Conservation (phyloP, 345 rosid genomes). For the Reutealis trisperma region DNA sequence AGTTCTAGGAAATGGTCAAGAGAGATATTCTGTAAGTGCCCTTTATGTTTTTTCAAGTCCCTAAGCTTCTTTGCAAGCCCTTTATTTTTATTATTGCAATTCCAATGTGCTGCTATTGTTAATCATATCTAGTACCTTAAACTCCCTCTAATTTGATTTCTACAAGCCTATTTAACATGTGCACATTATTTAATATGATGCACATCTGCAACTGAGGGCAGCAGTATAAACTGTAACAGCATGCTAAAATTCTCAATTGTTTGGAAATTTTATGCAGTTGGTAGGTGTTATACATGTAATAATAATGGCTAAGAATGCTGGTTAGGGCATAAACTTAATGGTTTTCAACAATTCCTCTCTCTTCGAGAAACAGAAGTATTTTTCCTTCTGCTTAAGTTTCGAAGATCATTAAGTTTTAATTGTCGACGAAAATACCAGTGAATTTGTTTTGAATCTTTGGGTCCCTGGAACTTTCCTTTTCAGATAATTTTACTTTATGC, state of each 20-base stretch:
- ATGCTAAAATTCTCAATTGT: neutral
- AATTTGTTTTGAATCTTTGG: neutral
- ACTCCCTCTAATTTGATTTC: neutral
- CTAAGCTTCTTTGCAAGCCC: neutral
- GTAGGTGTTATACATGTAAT: neutral
- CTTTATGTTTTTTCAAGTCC: neutral
- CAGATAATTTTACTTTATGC: neutral
- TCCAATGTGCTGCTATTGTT: too few relatives aligned
- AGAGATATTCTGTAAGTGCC: conserved; percentile 75
- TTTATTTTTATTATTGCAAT: neutral
- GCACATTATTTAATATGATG: neutral
- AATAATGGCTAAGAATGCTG: neutral
- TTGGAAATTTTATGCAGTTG: neutral
- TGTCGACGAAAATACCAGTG: neutral
- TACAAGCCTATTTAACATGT: too few relatives aligned
- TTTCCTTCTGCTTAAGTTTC: neutral
- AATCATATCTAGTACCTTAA: neutral
- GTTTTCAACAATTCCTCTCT: neutral
- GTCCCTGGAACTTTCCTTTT: neutral
- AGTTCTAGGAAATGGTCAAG: conserved; percentile 76
- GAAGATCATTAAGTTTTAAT: neutral
- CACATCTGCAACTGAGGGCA: neutral
- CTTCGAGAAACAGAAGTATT: neutral
- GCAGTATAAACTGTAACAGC: neutral
- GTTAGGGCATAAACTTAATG: neutral